Evolutionary conservation across 2,329 filamentous ascomycete genomes (phyloP).

Genomic region (Calonectria multiphialidica): DNA sequence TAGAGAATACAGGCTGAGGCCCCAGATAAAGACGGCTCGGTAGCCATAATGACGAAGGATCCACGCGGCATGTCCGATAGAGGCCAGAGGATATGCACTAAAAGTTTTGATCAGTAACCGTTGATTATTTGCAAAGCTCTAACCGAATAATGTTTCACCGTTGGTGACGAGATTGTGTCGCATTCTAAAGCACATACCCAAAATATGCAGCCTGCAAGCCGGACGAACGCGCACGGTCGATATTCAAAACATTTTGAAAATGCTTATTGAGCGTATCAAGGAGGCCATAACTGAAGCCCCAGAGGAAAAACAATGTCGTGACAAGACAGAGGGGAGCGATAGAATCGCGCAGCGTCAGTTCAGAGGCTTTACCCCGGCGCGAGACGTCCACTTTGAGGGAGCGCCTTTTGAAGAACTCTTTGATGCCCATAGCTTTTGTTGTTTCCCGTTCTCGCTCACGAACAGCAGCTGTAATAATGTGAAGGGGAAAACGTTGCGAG

Average conservation of each 20-base stretch:
- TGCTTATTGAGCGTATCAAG: conserved; percentile 64
- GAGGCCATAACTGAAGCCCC: conserved; percentile 61
- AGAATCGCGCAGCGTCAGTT: conserved; percentile 75
- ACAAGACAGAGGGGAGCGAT: conserved; percentile 73
- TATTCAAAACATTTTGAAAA: conserved; percentile 59
- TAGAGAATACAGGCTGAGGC: conserved; percentile 74
- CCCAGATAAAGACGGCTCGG: conserved; percentile 75
- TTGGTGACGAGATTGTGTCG: conserved; percentile 34
- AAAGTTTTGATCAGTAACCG: conserved; percentile 13
- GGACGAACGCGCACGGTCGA: conserved; percentile 57
- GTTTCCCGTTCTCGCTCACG: not conserved
- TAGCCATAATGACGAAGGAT: conserved; percentile 75
- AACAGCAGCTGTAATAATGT: too few species aligned
- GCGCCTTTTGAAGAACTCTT: not conserved
- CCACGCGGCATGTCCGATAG: conserved; percentile 73
- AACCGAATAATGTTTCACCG: too few species aligned
- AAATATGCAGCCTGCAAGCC: conserved; percentile 66
- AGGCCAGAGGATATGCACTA: conserved; percentile 77
- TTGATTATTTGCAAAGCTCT: too few species aligned
- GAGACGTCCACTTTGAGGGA: not conserved
- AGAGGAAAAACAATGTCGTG: conserved; percentile 60
- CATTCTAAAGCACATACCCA: conserved; percentile 57
- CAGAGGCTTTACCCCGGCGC: conserved; percentile 47
- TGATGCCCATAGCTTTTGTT: not conserved
- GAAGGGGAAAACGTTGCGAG: not conserved